Evolutionary conservation across 148 eudicot species (phyloP).

Genomic region (Euryodendron excelsum): DNA sequence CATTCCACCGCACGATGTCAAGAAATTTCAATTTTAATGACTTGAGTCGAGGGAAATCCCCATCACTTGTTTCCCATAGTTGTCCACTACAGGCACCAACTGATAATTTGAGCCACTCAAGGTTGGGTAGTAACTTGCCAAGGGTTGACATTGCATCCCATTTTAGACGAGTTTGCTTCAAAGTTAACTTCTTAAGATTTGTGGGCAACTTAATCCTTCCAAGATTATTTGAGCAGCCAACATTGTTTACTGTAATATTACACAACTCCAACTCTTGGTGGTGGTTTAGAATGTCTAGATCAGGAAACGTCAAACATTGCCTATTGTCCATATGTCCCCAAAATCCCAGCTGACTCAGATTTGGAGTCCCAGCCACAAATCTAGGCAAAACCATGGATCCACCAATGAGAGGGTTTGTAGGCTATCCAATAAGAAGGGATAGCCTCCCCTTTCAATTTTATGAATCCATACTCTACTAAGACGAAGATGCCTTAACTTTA

Average conservation of each 20-base stretch:
- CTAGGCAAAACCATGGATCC: not conserved
- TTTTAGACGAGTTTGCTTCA: not conserved
- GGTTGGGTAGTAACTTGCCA: not conserved
- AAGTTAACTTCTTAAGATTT: not conserved
- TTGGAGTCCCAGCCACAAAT: not conserved
- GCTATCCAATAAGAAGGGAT: no score
- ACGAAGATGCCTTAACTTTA: constrained; percentile 11
- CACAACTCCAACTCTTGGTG: constrained; percentile 15
- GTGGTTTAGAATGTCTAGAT: not conserved
- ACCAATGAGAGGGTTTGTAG: not conserved
- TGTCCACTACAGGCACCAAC: not conserved
- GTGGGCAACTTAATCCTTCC: not conserved
- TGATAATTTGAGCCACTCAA: not conserved
- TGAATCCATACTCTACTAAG: not conserved
- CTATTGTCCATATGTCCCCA: not conserved
- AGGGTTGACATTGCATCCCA: not conserved
- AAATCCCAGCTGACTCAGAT: constrained; percentile 14
- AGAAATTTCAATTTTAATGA: not conserved
- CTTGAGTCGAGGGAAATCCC: not conserved
- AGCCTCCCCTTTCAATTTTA: no score
- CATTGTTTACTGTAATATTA: no score
- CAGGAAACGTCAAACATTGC: not conserved
- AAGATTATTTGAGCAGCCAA: no score
- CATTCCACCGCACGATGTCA: not conserved
- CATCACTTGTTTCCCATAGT: not conserved